Evolutionary conservation across 768 basidiomycete genomes (phyloP).

Genomic region (Daedaleopsis sinensis): DNA sequence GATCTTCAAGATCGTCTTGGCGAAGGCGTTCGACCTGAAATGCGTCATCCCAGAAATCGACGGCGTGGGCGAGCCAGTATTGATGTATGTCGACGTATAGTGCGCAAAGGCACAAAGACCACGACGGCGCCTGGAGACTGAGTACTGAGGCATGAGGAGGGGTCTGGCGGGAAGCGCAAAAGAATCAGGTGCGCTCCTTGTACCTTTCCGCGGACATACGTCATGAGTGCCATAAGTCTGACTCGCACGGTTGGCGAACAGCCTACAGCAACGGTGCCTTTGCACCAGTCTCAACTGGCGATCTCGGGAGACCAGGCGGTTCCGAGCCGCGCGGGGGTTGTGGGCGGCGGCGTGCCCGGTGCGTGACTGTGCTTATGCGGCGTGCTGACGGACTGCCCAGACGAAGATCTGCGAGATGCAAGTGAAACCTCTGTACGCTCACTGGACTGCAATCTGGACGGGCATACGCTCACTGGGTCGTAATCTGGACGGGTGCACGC

Average conservation of each 20-base stretch:
- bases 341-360: too few species aligned
- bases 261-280: constrained; percentile 8
- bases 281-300: constrained; percentile 7
- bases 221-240: constrained; percentile 5
- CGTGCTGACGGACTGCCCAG: too few species aligned
- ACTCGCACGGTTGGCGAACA: not conserved
- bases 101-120: not conserved
- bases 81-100: constrained; percentile 90
- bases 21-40: constrained; percentile 98
- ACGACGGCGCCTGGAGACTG: constrained; percentile 8
- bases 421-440: too few species aligned
- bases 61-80: constrained; percentile 92
- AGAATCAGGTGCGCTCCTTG: constrained; percentile 11
- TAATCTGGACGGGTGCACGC: too few species aligned
- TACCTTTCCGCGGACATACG: not conserved
- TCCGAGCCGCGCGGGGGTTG: too few species aligned
- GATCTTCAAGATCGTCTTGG: constrained; percentile 97
- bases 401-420: too few species aligned
- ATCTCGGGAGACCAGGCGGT: constrained; percentile 14
- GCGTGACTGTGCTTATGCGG: too few species aligned
- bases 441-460: too few species aligned
- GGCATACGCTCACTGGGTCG: too few species aligned
- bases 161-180: constrained; percentile 17
- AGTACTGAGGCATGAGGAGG: constrained; percentile 13
- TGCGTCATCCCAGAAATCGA: constrained; percentile 98